Conservation (phyloP, 306 rosid species). For the Cicer chorassanicum region DNA sequence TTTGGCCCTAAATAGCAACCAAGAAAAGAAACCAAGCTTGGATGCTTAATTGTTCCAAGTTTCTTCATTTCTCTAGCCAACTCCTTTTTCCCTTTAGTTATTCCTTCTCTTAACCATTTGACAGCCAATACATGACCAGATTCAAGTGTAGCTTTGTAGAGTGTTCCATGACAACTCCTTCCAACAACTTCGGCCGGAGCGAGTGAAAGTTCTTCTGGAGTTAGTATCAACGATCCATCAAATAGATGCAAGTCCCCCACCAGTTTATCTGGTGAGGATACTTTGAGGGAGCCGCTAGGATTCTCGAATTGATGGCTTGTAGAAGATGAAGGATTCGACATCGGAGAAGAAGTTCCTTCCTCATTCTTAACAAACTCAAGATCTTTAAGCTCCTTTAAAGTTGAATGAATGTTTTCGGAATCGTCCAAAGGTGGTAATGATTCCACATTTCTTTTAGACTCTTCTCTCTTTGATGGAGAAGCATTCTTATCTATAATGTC, state of each 20-base stretch:
- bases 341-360: conserved; percentile 57
- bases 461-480: conserved; percentile 49
- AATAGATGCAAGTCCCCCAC: conserved; percentile 73
- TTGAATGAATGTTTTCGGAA: conserved; percentile 44
- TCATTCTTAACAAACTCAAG: conserved; percentile 50
- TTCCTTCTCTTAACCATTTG: conserved; percentile 81
- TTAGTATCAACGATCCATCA: conserved; percentile 64
- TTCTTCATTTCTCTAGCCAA: conserved; percentile 76
- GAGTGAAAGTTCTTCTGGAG: conserved; percentile 77
- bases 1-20: conserved; percentile 79
- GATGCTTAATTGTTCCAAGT: conserved; percentile 82
- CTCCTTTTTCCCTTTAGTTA: conserved; percentile 78
- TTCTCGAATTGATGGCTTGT: conserved; percentile 56
- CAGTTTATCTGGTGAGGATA: conserved; percentile 65
- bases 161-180: conserved; percentile 82
- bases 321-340: conserved; percentile 67
- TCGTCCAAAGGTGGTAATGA: conserved; percentile 49
- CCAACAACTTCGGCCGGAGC: conserved; percentile 78
- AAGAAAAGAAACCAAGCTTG: conserved; percentile 66
- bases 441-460: conserved; percentile 49
- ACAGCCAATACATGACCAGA: conserved; percentile 72
- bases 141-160: conserved; percentile 72
- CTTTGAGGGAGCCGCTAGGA: conserved; percentile 48
- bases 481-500: conserved; percentile 47
- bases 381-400: conserved; percentile 45